Conservation (phyloP, 768 basidiomycete species). For the Auricularia heimuer region DNA sequence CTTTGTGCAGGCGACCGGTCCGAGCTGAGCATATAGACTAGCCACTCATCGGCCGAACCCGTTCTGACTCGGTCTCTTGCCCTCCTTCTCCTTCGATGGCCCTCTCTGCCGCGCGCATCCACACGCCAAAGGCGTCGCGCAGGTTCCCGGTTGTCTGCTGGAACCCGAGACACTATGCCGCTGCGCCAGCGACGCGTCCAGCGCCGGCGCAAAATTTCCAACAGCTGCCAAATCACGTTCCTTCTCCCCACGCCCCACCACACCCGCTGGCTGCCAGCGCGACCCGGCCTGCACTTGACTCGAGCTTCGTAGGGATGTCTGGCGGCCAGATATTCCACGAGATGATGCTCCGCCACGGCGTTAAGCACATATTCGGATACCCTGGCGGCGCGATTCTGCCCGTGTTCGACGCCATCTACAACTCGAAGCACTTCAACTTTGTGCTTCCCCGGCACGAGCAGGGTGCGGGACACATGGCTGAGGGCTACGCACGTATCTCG, state of each 20-base stretch:
- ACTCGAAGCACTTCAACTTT: conserved; percentile 90
- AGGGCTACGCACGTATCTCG: conserved; percentile 95
- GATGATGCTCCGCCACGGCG: conserved; percentile 96
- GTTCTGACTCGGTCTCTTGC: background rate
- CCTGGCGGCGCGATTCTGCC: conserved; percentile 97
- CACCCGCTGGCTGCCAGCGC: background rate
- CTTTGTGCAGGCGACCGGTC: background rate
- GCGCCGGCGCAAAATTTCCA: conserved; percentile 3
- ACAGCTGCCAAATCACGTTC: conserved; percentile 3
- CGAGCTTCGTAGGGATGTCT: conserved; percentile 86
- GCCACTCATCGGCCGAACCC: background rate
- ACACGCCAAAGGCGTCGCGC: background rate
- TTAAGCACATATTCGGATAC: conserved; percentile 96
- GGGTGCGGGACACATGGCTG: conserved; percentile 98
- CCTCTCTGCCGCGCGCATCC: background rate
- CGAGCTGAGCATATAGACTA: background rate
- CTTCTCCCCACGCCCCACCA: conserved; percentile 5
- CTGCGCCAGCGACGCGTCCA: background rate
- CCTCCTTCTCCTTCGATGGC: background rate
- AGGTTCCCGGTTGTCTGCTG: background rate
- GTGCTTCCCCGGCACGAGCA: conserved; percentile 95
- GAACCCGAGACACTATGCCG: background rate
- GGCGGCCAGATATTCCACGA: conserved; percentile 99
- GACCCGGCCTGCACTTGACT: conserved; percentile 31
- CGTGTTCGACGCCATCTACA: conserved; percentile 99